A percentile compares a stretch with the other conserved stretches of the same genome.
phyloP scores from a whole-genome alignment of 1,139 yeast species.

The Debaryomyces psychrophilus region DNA sequence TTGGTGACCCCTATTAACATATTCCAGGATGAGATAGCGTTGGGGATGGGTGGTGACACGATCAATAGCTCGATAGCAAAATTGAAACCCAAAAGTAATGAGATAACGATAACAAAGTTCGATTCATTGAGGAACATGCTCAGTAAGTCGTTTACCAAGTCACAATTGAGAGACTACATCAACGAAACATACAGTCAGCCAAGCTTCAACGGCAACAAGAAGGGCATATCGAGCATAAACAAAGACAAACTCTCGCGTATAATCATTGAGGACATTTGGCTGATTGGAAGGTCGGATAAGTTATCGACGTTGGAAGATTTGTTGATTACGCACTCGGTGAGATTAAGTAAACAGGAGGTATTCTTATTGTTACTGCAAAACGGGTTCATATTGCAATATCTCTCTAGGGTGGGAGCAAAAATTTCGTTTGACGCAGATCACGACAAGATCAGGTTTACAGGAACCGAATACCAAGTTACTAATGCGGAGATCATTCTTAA shows the following conservation, averaged over 20 bases:
- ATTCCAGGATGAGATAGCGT: constrained; percentile 7
- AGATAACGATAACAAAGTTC: constrained; percentile 16
- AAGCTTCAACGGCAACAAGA: constrained; percentile 2
- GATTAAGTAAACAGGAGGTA: constrained; percentile 46
- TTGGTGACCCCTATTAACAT: constrained; percentile 5
- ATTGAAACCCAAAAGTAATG: constrained; percentile 16
- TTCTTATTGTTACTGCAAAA: constrained; percentile 52
- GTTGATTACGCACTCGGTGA: constrained; percentile 38
- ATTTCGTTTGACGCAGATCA: constrained; percentile 38
- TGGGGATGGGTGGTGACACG: background rate
- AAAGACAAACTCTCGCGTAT: constrained; percentile 21
- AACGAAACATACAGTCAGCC: constrained; percentile 12
- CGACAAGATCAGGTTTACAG: constrained; percentile 27
- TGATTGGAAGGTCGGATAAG: constrained; percentile 29
- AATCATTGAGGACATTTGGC: constrained; percentile 46
- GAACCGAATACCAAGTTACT: constrained; percentile 37
- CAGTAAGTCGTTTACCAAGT: constrained; percentile 22
- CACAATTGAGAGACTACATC: constrained; percentile 27
- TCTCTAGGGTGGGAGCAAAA: constrained; percentile 60
- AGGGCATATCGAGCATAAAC: constrained; percentile 16
- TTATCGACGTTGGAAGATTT: constrained; percentile 42
- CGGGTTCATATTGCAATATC: constrained; percentile 50
- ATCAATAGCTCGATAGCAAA: constrained; percentile 16
- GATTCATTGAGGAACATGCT: constrained; percentile 16
- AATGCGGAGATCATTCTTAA: constrained; percentile 38